phyloP scores from a whole-genome alignment of 2,329 filamentous ascomycete species.

The Chaetoscypha palmicola region DNA sequence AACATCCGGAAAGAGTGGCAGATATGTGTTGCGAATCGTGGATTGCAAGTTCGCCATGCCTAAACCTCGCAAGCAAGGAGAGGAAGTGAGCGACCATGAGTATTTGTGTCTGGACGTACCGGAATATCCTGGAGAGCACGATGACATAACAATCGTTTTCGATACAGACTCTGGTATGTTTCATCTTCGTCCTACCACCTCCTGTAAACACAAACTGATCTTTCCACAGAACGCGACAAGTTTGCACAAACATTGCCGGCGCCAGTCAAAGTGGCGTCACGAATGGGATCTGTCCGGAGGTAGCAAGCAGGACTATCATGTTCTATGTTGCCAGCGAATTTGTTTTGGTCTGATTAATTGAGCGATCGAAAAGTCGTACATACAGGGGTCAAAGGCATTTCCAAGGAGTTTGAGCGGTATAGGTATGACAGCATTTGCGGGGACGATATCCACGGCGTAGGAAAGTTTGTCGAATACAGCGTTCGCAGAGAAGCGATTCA shows the following conservation, averaged over 20 bases:
- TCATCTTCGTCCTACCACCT: not conserved
- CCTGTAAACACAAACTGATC: slow-evolving; percentile 6
- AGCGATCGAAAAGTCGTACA: not conserved
- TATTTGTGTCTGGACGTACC: slow-evolving; percentile 83
- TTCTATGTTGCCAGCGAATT: no score
- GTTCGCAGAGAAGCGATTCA: no score
- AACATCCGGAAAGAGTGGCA: slow-evolving; percentile 54
- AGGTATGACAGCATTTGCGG: slow-evolving; percentile 1
- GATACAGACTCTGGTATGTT: slow-evolving; percentile 54
- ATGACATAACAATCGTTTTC: slow-evolving; percentile 82
- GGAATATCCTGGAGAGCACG: slow-evolving; percentile 85
- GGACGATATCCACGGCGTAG: not conserved
- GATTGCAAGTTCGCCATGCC: slow-evolving; percentile 89
- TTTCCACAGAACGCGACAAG: slow-evolving; percentile 24
- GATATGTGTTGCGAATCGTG: slow-evolving; percentile 69
- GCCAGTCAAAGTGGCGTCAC: slow-evolving; percentile 27
- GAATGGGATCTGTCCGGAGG: slow-evolving; percentile 30
- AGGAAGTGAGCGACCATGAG: slow-evolving; percentile 52
- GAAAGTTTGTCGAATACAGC: no score
- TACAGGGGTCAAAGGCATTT: not conserved
- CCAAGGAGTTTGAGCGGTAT: not conserved
- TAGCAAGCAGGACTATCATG: no score
- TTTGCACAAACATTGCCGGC: slow-evolving; percentile 31
- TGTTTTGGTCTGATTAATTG: no score
- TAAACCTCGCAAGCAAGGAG: slow-evolving; percentile 41